Percentiles rank a stretch among this genome's conserved stretches.
These are phyloP conservation scores for Trametes cingulata DNA, from an alignment of 768 basidiomycete genomes.

Conservation along the genomic window DNA sequence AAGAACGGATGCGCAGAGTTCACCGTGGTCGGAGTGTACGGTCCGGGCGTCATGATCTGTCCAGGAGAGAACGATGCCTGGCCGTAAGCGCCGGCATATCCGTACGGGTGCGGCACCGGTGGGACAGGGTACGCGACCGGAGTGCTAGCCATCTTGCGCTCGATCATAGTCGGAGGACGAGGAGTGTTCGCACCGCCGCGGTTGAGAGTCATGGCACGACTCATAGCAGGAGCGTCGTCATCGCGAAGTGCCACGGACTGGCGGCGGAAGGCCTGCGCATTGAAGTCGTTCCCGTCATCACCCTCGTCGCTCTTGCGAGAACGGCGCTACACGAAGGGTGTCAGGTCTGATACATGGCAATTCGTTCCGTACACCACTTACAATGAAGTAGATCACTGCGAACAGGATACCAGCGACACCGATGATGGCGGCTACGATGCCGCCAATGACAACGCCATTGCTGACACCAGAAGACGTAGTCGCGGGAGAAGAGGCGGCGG, in stretches of 20 bases:
- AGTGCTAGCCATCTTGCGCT: constrained; percentile 39
- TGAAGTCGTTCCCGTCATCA: constrained; percentile 45
- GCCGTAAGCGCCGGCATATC: constrained; percentile 8
- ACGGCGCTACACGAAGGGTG: constrained; percentile 25
- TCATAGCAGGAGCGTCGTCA: constrained; percentile 38
- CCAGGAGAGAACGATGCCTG: constrained; percentile 39
- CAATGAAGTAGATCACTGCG: constrained; percentile 38
- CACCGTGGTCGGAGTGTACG: constrained; percentile 26
- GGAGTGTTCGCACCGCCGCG: constrained; percentile 37
- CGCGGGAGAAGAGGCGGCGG: constrained; percentile 11
- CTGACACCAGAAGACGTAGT: constrained; percentile 12
- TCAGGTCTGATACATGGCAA: too few species aligned
- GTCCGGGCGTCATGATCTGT: constrained; percentile 29
- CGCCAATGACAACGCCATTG: constrained; percentile 35
- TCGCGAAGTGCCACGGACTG: constrained; percentile 61
- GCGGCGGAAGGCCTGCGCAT: constrained; percentile 59
- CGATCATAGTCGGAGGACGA: constrained; percentile 63
- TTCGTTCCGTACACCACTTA: constrained; percentile 26
- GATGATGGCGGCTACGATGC: constrained; percentile 37
- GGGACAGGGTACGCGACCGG: constrained; percentile 11
- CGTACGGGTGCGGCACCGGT: constrained; percentile 10
- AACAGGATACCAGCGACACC: constrained; percentile 35
- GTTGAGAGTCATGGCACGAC: constrained; percentile 37
- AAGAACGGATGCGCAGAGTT: constrained; percentile 42
- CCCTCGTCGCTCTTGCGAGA: constrained; percentile 30